Evolutionary conservation across 2,329 filamentous ascomycete genomes (phyloP).

Genomic region (Fusarium luffae): DNA sequence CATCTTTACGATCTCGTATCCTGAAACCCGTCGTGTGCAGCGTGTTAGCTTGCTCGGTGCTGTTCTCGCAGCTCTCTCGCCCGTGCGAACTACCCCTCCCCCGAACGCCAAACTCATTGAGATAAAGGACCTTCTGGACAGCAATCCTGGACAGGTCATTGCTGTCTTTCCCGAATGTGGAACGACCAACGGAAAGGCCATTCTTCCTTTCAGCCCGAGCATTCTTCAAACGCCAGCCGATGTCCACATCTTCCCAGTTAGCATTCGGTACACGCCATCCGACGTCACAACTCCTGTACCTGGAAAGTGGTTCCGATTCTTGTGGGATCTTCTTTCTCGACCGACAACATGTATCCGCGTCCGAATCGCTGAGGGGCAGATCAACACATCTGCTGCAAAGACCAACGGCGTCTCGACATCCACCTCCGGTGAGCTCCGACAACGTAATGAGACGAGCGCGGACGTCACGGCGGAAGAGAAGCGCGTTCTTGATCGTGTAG

Average conservation of each 20-base stretch:
- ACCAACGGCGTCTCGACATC: constrained; percentile 51
- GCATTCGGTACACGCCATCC: constrained; percentile 85
- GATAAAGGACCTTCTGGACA: constrained; percentile 69
- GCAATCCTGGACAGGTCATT: constrained; percentile 79
- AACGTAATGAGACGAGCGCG: constrained; percentile 47
- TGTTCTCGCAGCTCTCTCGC: constrained; percentile 76
- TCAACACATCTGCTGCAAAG: constrained; percentile 58
- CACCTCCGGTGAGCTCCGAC: constrained; percentile 44
- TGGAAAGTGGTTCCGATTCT: constrained; percentile 74
- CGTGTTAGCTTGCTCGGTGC: constrained; percentile 81
- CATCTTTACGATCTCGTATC: constrained; percentile 89
- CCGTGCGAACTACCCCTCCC: constrained; percentile 62
- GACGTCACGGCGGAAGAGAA: constrained; percentile 68
- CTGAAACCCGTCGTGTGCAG: constrained; percentile 76
- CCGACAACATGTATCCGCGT: constrained; percentile 92
- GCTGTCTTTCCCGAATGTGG: constrained; percentile 94
- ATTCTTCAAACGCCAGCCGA: constrained; percentile 74
- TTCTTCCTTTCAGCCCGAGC: constrained; percentile 83
- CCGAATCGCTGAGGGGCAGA: constrained; percentile 82
- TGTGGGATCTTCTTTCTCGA: constrained; percentile 87
- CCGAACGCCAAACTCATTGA: constrained; percentile 65
- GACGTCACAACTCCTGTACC: constrained; percentile 94
- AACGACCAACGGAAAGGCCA: constrained; percentile 91
- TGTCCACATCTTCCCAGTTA: constrained; percentile 89
- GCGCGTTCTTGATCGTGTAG: constrained; percentile 79